These are phyloP conservation scores for Metschnikowia henanensis DNA, from an alignment of 805 yeast genomes.

Conservation along the genomic window DNA sequence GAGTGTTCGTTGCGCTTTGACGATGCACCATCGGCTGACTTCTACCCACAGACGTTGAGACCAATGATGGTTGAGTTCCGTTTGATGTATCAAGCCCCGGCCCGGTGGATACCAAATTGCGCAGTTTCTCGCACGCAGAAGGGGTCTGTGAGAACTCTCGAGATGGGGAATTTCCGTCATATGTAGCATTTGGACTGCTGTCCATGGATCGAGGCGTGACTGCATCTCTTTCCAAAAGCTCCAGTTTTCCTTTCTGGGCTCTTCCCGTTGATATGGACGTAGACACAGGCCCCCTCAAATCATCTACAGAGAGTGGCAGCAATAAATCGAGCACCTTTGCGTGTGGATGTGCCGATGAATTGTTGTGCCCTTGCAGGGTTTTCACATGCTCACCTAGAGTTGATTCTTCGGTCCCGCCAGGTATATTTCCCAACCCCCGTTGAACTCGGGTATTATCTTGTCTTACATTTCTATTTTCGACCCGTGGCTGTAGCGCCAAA, in stretches of 20 bases:
- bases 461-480: conserved; percentile 39
- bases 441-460: conserved; percentile 34
- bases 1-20: background rate
- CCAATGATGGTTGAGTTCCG: background rate
- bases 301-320: conserved; percentile 42
- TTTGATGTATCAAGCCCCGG: background rate
- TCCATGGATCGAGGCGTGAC: conserved; percentile 35
- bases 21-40: background rate
- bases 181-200: conserved; percentile 17
- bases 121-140: background rate
- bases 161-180: background rate
- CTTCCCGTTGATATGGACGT: conserved; percentile 13
- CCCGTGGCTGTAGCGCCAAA: conserved; percentile 38
- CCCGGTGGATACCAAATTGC: background rate
- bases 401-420: background rate
- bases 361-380: background rate
- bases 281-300: conserved; percentile 25
- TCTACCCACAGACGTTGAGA: background rate
- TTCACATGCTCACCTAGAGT: background rate
- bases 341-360: background rate
- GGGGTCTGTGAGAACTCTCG: background rate
- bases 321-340: conserved; percentile 35
- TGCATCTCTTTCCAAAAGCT: conserved; percentile 3
- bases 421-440: conserved; percentile 6
- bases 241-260: conserved; percentile 4